Evolutionary conservation across 441 rosid species (phyloP).

Genomic region (Gossypium gossypioides): DNA sequence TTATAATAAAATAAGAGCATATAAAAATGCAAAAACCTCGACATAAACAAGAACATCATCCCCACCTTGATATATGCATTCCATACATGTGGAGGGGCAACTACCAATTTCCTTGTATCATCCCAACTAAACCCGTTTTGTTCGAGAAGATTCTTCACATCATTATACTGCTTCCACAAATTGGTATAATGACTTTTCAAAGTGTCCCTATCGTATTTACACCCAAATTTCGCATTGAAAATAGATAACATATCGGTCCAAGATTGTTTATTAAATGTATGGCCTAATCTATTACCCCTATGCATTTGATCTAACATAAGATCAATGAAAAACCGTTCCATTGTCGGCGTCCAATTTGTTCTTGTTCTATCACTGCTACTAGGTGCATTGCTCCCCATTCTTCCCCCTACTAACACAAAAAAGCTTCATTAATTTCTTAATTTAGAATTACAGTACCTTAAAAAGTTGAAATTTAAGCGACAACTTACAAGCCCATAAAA

Average conservation of each 20-base stretch:
- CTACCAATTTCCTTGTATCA: conserved; percentile 50
- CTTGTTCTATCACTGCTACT: conserved; percentile 35
- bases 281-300: conserved; percentile 66
- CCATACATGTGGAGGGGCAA: conserved; percentile 63
- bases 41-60: not conserved
- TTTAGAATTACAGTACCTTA: not conserved
- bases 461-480: not conserved
- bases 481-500: not conserved
- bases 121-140: conserved; percentile 77
- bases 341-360: conserved; percentile 69
- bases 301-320: conserved; percentile 80
- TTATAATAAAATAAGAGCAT: not conserved
- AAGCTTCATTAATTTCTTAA: not conserved
- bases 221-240: conserved; percentile 66
- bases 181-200: conserved; percentile 62
- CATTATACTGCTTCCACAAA: conserved; percentile 75
- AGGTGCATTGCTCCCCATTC: conserved; percentile 39
- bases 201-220: conserved; percentile 71
- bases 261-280: conserved; percentile 79
- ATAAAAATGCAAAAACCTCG: not conserved
- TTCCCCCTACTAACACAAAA: not conserved
- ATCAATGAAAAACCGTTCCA: conserved; percentile 83
- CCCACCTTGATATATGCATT: conserved; percentile 54
- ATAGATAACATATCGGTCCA: conserved; percentile 67
- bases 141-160: conserved; percentile 56